Conservation (phyloP, 352 stramenopile species). For the Aphanomyces invadans region DNA sequence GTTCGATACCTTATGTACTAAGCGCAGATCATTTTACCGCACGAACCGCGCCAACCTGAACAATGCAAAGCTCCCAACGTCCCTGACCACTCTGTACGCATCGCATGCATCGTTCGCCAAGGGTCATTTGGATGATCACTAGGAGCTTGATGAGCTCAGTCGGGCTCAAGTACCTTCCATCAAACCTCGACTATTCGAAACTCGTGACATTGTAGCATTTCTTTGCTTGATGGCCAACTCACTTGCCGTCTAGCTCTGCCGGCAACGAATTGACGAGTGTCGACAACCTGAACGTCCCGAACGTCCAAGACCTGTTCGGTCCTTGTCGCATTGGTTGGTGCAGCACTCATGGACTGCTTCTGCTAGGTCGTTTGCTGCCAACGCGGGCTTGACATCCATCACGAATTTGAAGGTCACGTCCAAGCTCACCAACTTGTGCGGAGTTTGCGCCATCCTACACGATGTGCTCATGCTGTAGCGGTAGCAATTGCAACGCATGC, state of each 20-base stretch:
- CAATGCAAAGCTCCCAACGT: constrained; percentile 3
- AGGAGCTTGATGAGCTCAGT: neutral
- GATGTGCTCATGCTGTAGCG: too few species aligned
- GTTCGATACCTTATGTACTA: neutral
- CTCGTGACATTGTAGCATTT: constrained; percentile 9
- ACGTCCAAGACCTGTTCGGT: neutral
- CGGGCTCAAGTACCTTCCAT: neutral
- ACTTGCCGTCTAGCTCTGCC: neutral
- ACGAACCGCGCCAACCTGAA: neutral
- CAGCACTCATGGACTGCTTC: neutral
- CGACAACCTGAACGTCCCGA: neutral
- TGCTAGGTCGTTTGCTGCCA: neutral
- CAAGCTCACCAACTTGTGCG: neutral
- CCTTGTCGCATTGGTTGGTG: neutral
- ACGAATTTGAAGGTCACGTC: neutral
- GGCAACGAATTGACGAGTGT: neutral
- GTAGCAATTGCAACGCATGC: neutral
- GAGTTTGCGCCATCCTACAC: neutral
- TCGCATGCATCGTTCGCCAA: neutral
- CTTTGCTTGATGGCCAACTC: neutral
- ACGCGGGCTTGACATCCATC: neutral
- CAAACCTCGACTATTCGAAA: neutral
- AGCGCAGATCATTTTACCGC: neutral
- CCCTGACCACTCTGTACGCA: neutral
- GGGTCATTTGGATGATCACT: neutral